Evolutionary conservation across 129 eudicot species (phyloP), one percentile per base, ranked within the genome.

Genomic region (Scalesia atractyloides): DNA sequence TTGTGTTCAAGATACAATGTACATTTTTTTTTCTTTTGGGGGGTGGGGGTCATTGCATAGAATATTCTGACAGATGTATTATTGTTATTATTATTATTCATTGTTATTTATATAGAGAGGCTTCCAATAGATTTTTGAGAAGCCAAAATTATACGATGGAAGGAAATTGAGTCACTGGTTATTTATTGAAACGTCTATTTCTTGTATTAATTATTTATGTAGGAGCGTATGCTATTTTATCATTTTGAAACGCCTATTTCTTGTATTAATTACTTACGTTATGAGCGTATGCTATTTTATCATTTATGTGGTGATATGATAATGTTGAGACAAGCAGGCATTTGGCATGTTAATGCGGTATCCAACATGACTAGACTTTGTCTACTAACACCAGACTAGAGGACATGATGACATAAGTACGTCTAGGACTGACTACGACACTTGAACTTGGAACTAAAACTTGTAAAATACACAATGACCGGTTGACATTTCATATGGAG

Each of bases 61-160:
- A 22, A 71, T 59, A 50, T 44, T 63, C 54, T 78, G 77, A 78
- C 73, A 43, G 62, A 77, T 66, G 59, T 43, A 41, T 75, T 53
- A 58, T 58, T 24, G 13, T 24, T 58, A 19, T 58, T 15, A 76
- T 68, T 58, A 19, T 64, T 62, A 46, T 56, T 75, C 71, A 77
- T 77, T 70, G 66, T 20, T 47, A 39, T 60, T 48, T 70, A 54
- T 36, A 51, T 69, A 78, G 60, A 20, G 14, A 52, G 67, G 67
- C 72, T 70, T 69, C 71, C 56, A 46, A 39, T 77, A 69, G 76
- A n/a, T 41, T 59, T 13, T 66, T 46, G 54, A 75, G 79, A 76
- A 76, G 80, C 80, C 80, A 24, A n/a, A 64, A 41, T 54, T 53
- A 74, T 74, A 74, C 65, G 2, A 52, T 39, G 47, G 46, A 37